Base-by-base conservation (phyloP, 345 rosid species). In the Camelina sativa region DNA sequence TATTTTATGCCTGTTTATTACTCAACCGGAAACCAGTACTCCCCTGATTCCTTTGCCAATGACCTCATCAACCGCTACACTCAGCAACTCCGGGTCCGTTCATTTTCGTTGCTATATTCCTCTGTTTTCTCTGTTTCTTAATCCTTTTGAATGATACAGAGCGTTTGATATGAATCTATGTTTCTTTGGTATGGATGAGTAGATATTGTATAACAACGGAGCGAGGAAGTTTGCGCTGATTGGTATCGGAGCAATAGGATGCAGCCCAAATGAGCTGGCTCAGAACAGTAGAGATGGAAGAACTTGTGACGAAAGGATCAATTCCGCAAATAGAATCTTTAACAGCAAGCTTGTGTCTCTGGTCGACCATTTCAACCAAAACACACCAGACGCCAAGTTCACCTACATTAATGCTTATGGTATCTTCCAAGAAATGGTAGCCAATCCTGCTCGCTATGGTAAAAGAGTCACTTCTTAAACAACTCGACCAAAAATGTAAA, bases 171-270 rank as follows among this genome's bases (percentile, higher is more conserved):
- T 43, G 3, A 11, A 9, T 30, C 4, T 54, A 2, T 40, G 7
- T 19, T 5, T 58, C 0, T 51, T n/a, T 6, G 4, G 3, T 38
- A 1, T 62, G 58, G 75, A 3, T 25, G 25, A 37, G 44, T 78
- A 94, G 99, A 52, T 13, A 35, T 38, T 92, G 84, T 89, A 92
- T 82, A 65, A 79, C 77, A 74, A 90, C 4, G 97, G 99, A 48
- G 98, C 96, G 15, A 88, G 99, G 79, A 95, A 90, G 71, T 86
- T 95, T 61, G 99, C 55, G 43, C 28, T 95, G 74, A 71, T 86
- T 23, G 98, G 99, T 12, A 70, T 92, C 13, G 99, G 99, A 0
- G 90, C 85, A 40, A 82, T 92, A 19, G 99, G 99, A 11, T 95
- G 99, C 84, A 90, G 89, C 73, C 99, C 98, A 6, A 92, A 82